These are phyloP conservation scores for Ascocoryne sarcoides DNA, from an alignment of 2,329 filamentous ascomycete species.

Conservation along the genomic window DNA sequence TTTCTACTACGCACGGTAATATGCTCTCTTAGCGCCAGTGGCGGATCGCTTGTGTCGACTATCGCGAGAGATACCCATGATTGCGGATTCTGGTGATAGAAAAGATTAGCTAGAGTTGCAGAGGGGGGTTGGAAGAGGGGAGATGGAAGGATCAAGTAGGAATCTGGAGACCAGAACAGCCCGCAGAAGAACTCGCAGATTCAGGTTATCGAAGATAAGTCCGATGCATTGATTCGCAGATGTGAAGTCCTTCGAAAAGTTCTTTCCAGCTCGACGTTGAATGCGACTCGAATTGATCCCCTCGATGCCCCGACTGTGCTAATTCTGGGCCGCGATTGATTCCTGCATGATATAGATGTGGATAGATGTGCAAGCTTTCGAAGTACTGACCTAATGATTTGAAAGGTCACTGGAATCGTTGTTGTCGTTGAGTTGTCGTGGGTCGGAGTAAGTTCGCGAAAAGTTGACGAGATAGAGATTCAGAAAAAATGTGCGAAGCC, in stretches of 20 bases:
- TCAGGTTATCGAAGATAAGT: not conserved
- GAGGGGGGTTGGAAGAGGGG: not conserved
- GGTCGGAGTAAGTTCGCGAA: not conserved
- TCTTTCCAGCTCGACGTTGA: not conserved
- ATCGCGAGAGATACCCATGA: slow-evolving; percentile 99
- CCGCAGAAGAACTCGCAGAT: not conserved
- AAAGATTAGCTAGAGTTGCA: slow-evolving; percentile 19
- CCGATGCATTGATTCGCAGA: not conserved
- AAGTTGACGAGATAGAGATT: not conserved
- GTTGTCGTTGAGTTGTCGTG: not conserved
- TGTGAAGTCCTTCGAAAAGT: slow-evolving; percentile 4
- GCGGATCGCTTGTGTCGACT: slow-evolving; percentile 99
- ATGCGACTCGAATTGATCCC: slow-evolving; percentile 1
- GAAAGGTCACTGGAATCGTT: not conserved
- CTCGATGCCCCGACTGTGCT: not conserved
- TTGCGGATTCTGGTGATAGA: slow-evolving; percentile 55
- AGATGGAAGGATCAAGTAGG: no score
- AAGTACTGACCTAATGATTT: not conserved
- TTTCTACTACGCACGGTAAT: slow-evolving; percentile 73
- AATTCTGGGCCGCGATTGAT: not conserved
- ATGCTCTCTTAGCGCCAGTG: slow-evolving; percentile 94
- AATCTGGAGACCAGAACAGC: not conserved
- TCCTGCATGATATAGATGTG: not conserved
- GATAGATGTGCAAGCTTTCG: not conserved
- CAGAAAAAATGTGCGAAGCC: no score